phyloP scores from a whole-genome alignment of 805 yeast species.

The Saccharomycopsis oosterbeekiorum region DNA sequence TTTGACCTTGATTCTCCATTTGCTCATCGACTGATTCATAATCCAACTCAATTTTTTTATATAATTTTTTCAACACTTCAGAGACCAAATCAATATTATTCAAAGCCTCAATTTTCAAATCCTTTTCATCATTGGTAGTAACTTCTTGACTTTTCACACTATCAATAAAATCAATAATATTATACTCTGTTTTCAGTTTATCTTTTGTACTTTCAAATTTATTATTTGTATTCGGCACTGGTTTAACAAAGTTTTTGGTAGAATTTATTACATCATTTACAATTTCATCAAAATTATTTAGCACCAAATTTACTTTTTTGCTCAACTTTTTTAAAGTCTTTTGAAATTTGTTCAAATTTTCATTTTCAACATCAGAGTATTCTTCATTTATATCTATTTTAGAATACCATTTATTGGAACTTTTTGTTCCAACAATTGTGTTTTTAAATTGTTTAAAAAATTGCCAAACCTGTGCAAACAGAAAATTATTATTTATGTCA shows the following conservation, averaged over 20 bases:
- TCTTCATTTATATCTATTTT: constrained; percentile 2
- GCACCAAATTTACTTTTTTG: not conserved
- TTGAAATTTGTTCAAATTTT: not conserved
- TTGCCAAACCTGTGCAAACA: not conserved
- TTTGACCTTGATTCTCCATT: not conserved
- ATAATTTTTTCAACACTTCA: not conserved
- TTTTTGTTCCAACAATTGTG: not conserved
- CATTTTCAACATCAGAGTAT: not conserved
- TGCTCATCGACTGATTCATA: not conserved
- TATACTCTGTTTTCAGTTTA: not conserved
- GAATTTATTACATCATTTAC: not conserved
- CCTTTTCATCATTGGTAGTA: not conserved
- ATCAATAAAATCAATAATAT: not conserved
- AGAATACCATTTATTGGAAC: not conserved
- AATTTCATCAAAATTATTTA: constrained; percentile 1
- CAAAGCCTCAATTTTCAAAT: not conserved
- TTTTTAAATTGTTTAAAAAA: not conserved
- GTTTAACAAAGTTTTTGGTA: not conserved
- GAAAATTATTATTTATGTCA: not conserved
- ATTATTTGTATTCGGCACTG: not conserved
- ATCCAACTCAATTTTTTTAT: not conserved
- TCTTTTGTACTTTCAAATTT: not conserved
- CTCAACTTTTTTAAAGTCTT: not conserved
- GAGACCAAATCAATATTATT: not conserved
- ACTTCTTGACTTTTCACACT: not conserved